Base-by-base conservation (phyloP, 2,329 filamentous ascomycete genomes). In the Stenocarpella maydis region DNA sequence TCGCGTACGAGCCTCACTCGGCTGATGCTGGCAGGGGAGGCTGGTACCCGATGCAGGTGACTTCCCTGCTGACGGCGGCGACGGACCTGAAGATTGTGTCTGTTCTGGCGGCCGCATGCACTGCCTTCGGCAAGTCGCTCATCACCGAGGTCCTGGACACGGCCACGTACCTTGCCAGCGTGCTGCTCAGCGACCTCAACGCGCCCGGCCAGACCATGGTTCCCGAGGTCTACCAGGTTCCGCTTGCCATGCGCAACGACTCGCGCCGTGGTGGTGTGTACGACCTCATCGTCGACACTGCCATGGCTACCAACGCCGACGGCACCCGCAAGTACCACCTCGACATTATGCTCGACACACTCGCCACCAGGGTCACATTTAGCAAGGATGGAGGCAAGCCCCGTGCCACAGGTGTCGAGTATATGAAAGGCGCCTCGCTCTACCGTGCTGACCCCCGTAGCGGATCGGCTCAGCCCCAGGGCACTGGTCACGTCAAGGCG, bases 11-110 rank as follows among this genome's bases (percentile, higher is more conserved):
- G 2, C 66, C 80, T 74, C 64, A 80, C 71, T 65, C 49, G 12
- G 52, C 52, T 52, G 87, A 86, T 7, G 88, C 91, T 73, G 88
- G 88, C 19, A 86, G 82, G 71, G 74, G 83, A 43, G 88, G 88
- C 34, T 90, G 87, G 87, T 80, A 89, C 26, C 76, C 78, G 26
- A 87, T 85, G 1, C 82, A 82, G 0, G 77, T 82, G 6, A 83
- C 86, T 0, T 83, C 85, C 12, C 76, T 89, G 53, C 81, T 77
- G 17, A 80, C 90, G 34, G 83, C 86, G 2, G 75, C 85, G 2
- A 75, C 80, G 14, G 88, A 90, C 67, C 78, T 80, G 0, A 83
- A 88, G 75, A 80, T 90, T 8, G 75, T 88, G 28, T 85, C 83
- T 52, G 72, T 88, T 68, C 75, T 88, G 43, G 74, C 82, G 14